Conservation (phyloP, 176 grass and related monocot genomes). For the Bonia amplexicaulis region DNA sequence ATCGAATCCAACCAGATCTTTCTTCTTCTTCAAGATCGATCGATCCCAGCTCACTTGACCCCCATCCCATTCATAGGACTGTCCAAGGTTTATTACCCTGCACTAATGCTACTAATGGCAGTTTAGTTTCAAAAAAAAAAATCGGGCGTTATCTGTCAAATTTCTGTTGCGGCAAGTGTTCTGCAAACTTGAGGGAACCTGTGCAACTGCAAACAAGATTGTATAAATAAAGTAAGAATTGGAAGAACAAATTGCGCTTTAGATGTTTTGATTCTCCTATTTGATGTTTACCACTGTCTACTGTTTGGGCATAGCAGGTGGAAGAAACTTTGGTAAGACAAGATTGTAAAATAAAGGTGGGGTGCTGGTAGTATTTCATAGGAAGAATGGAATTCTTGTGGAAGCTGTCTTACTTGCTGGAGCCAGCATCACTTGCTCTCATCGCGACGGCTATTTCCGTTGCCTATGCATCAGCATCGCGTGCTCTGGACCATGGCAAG, state of each 20-base stretch:
- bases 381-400: slow-evolving; percentile 67
- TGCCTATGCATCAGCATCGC: slow-evolving; percentile 66
- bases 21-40: not conserved
- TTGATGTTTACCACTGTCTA: not conserved
- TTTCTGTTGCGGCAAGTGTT: not conserved
- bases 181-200: not conserved
- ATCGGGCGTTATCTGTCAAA: not conserved
- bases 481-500: slow-evolving; percentile 83
- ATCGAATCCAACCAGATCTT: not conserved
- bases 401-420: slow-evolving; percentile 82
- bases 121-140: not conserved
- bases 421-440: slow-evolving; percentile 75
- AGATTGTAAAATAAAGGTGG: not conserved
- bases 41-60: not conserved
- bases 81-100: not conserved
- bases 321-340: not conserved
- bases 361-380: not conserved
- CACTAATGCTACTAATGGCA: not conserved
- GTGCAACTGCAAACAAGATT: not conserved
- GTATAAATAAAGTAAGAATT: not conserved
- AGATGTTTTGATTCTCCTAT: slow-evolving; percentile 5
- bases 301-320: slow-evolving; percentile 15
- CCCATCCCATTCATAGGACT: not conserved
- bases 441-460: slow-evolving; percentile 70
- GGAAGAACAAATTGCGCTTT: not conserved